phyloP scores from a whole-genome alignment of 2,329 filamentous ascomycete species.

The Rhexocercosporidium sp. region DNA sequence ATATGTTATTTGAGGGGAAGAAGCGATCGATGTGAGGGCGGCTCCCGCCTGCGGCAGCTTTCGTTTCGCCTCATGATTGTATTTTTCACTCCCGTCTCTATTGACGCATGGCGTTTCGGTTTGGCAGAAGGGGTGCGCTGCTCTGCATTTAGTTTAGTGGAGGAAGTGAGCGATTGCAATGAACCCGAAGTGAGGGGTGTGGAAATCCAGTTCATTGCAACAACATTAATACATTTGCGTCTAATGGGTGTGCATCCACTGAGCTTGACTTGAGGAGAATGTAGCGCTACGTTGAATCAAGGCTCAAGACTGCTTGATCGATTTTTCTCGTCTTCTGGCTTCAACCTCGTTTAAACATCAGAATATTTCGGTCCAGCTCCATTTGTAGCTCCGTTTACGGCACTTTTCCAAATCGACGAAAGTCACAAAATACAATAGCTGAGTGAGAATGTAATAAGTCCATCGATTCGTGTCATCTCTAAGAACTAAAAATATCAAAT shows the following conservation, averaged over 20 bases:
- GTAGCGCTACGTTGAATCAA: no score
- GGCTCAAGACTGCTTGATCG: no score
- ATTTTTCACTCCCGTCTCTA: conserved; percentile 9
- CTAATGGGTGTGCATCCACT: no score
- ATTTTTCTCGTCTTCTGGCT: no score
- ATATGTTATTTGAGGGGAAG: neutral
- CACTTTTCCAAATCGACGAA: neutral
- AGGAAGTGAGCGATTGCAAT: neutral
- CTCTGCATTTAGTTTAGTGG: neutral
- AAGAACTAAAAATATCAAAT: conserved; percentile 1
- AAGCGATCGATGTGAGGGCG: neutral
- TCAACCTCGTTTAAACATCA: no score
- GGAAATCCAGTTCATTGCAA: neutral
- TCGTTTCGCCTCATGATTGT: neutral
- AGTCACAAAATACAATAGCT: neutral
- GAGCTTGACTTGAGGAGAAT: no score
- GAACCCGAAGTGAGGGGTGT: neutral
- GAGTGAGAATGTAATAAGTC: neutral
- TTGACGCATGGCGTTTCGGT: conserved; percentile 18
- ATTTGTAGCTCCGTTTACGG: no score
- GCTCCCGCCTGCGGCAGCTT: neutral
- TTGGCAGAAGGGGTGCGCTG: conserved; percentile 4
- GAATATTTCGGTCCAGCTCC: no score
- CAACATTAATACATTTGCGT: neutral
- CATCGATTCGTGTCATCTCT: conserved; percentile 5